Conservation (phyloP, 305 asterid genomes). For the Solanum chacoense region DNA sequence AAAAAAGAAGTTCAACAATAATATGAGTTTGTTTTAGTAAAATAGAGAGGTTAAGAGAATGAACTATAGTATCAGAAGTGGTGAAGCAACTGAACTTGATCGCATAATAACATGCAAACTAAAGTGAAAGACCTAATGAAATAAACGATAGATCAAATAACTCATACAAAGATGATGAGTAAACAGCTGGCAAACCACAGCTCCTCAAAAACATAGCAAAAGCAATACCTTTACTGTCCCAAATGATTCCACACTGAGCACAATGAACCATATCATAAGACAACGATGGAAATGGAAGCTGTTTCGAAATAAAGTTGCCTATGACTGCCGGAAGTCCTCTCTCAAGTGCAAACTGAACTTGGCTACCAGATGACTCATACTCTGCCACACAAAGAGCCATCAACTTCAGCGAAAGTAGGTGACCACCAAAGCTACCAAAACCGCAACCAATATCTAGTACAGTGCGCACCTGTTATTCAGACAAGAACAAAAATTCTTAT, state of each 20-base stretch:
- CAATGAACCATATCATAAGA: slow-evolving; percentile 97
- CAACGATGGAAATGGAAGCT: slow-evolving; percentile 83
- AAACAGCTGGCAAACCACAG: neutral
- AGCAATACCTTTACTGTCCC: slow-evolving; percentile 75
- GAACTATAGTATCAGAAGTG: neutral
- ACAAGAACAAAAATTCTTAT: neutral
- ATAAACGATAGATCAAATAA: neutral
- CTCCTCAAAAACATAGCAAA: neutral
- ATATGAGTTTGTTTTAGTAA: neutral
- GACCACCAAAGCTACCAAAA: slow-evolving; percentile 93
- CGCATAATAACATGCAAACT: neutral
- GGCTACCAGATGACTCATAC: slow-evolving; percentile 91
- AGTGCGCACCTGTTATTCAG: slow-evolving; percentile 56
- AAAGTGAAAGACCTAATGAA: neutral
- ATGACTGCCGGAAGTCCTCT: slow-evolving; percentile 96
- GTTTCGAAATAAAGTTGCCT: slow-evolving; percentile 74
- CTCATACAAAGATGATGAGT: neutral
- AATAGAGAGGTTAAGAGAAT: neutral
- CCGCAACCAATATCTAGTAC: slow-evolving; percentile 96
- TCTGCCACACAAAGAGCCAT: slow-evolving; percentile 90
- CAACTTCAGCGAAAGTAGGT: slow-evolving; percentile 73
- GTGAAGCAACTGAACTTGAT: neutral
- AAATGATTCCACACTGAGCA: slow-evolving; percentile 82
- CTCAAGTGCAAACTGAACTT: slow-evolving; percentile 94
- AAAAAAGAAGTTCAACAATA: neutral